Percentiles rank a stretch among this genome's conserved stretches.
phyloP scores from a whole-genome alignment of 768 basidiomycete genomes.

The Lentinula raphanica region DNA sequence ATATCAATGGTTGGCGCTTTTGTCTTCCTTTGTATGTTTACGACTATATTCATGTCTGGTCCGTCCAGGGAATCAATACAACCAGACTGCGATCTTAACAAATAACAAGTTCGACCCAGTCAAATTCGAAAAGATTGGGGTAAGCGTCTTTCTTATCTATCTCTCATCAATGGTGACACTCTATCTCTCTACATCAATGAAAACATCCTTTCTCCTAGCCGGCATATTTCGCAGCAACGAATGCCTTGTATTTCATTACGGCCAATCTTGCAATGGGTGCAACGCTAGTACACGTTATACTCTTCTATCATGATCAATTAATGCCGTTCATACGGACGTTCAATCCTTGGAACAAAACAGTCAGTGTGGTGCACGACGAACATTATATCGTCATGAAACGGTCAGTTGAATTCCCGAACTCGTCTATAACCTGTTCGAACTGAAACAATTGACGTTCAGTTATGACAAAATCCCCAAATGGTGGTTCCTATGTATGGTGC shows the following conservation, averaged over 20 bases:
- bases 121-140: conserved; percentile 14
- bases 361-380: conserved; percentile 23
- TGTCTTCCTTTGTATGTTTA: not conserved
- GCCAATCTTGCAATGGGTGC: conserved; percentile 17
- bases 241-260: conserved; percentile 16
- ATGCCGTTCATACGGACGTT: conserved; percentile 27
- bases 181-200: not conserved
- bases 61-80: conserved; percentile 18
- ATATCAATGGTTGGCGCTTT: conserved; percentile 3
- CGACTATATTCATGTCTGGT: conserved; percentile 8
- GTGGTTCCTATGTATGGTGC: conserved; percentile 15
- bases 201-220: conserved; percentile 16
- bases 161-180: not conserved
- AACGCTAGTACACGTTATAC: conserved; percentile 19
- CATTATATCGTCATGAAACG: conserved; percentile 16
- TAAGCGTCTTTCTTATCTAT: not conserved
- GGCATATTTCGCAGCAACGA: conserved; percentile 31
- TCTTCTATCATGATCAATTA: conserved; percentile 32
- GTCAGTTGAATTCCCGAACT: not conserved
- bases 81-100: conserved; percentile 23
- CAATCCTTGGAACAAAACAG: conserved; percentile 27
- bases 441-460: not conserved
- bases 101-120: conserved; percentile 19
- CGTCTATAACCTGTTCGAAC: too few species aligned
- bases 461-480: conserved; percentile 16